Base-by-base conservation (phyloP, 1,284 basidiomycete species). In the Austropuccinia psidii region DNA sequence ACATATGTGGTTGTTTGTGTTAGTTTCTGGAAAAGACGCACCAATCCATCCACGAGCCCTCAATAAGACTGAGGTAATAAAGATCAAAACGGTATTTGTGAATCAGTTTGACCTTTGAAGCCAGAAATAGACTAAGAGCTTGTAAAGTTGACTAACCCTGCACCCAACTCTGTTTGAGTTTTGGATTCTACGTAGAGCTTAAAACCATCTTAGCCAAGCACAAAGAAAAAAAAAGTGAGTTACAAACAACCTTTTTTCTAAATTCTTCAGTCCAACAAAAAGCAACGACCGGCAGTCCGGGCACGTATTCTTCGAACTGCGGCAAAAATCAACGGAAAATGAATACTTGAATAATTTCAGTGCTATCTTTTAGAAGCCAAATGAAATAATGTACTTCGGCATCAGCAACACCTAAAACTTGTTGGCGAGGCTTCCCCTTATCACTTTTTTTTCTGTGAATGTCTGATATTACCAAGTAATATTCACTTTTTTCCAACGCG, bases 231-330 rank as follows among this genome's bases (percentile, higher is more conserved):
- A n/a, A n/a, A n/a, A n/a, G n/a, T n/a, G n/a, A n/a, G n/a, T n/a
- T n/a, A n/a, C 33, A 17, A 45, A 75, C 72, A 75, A 80, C 78
- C 35, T 88, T 80, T 75, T 84, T 69, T 79, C 87, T 84, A 83
- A 91, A 90, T 17, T 84, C 82, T 79, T 96, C 88, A 0, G 89
- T 88, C 84, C 66, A 77, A 66, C 87, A 85, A 88, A 98, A 98
- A 0, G 91, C 84, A 0, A 97, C 91, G 17, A 97, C 93, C 3
- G 94, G 94, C 24, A 98, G 84, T 2, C 91, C 91, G 1, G 90
- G 86, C 5, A 83, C 79, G 80, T 93, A 94, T 52, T 80, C 83
- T 86, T 90, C 77, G 8, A 77, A 74, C 58, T 72, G 13, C 31
- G 13, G 11, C 5, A 52, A n/a, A 1, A 50, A 2, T 24, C 19